These are phyloP conservation scores for Cryphonectria radicalis DNA, from an alignment of 2,329 filamentous ascomycete genomes.

Conservation along the genomic window DNA sequence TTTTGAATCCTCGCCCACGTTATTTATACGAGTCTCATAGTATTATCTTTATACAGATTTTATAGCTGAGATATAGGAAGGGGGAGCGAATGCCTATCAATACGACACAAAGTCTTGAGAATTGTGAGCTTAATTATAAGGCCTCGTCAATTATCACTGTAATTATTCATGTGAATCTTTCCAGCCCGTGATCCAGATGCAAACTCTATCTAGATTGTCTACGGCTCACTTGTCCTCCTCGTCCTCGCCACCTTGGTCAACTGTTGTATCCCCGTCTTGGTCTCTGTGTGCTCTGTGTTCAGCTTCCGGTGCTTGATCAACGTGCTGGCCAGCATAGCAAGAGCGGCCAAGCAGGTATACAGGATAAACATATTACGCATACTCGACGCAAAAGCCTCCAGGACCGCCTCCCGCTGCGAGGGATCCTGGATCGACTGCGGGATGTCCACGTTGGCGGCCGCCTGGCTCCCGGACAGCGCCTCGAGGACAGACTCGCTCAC, in stretches of 20 bases:
- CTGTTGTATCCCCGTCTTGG: conserved; percentile 50
- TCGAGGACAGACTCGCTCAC: conserved; percentile 36
- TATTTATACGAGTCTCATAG: too few species aligned
- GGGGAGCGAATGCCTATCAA: too few species aligned
- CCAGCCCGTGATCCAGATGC: too few species aligned
- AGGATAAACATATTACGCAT: conserved; percentile 54
- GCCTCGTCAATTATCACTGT: background rate
- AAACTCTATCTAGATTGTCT: background rate
- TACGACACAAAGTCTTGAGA: too few species aligned
- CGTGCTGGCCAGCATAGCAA: conserved; percentile 45
- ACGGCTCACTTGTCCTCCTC: background rate
- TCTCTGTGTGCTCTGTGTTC: conserved; percentile 55
- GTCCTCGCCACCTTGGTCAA: conserved; percentile 25
- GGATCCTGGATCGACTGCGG: conserved; percentile 44
- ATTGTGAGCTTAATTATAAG: background rate
- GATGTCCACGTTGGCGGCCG: conserved; percentile 51
- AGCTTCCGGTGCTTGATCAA: conserved; percentile 50
- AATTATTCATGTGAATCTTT: too few species aligned
- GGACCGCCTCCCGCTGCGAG: conserved; percentile 44
- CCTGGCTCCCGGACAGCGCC: conserved; percentile 45
- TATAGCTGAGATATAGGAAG: too few species aligned
- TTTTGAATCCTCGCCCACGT: too few species aligned
- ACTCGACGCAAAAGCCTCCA: conserved; percentile 52
- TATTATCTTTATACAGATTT: too few species aligned
- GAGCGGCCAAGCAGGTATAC: conserved; percentile 46